Conservation (phyloP, 768 basidiomycete species). For the Multifurca ochricompacta region DNA sequence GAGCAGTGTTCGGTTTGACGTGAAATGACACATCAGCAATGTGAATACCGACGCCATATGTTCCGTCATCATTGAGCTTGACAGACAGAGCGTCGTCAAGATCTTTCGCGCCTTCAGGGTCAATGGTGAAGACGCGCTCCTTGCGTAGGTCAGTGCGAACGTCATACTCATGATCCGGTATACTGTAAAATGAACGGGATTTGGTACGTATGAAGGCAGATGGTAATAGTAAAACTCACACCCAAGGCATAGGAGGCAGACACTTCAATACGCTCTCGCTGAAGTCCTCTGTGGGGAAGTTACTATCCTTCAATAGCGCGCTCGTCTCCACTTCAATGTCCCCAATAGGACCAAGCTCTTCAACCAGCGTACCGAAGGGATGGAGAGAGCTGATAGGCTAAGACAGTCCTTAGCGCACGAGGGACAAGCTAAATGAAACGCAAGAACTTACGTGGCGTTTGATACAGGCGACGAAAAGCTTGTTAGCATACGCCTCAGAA, state of each 20-base stretch:
- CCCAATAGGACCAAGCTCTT: slow-evolving; percentile 97
- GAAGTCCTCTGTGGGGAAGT: slow-evolving; percentile 98
- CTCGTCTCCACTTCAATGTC: slow-evolving; percentile 97
- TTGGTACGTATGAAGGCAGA: slow-evolving; percentile 15
- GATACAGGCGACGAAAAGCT: slow-evolving; percentile 94
- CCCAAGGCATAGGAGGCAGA: slow-evolving; percentile 92
- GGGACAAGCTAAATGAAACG: neutral
- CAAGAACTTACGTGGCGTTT: slow-evolving; percentile 79
- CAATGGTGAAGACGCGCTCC: slow-evolving; percentile 88
- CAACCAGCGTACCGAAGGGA: slow-evolving; percentile 96
- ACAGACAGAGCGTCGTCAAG: slow-evolving; percentile 93
- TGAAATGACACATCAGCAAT: slow-evolving; percentile 96
- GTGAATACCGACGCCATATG: slow-evolving; percentile 89
- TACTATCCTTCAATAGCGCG: slow-evolving; percentile 95
- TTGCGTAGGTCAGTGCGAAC: slow-evolving; percentile 80
- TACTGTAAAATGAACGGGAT: slow-evolving; percentile 34
- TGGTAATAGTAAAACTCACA: slow-evolving; percentile 41
- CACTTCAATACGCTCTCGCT: slow-evolving; percentile 93
- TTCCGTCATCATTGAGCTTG: slow-evolving; percentile 84
- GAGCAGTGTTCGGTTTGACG: slow-evolving; percentile 89
- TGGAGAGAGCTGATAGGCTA: slow-evolving; percentile 93
- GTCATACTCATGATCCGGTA: slow-evolving; percentile 86
- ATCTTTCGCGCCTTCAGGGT: slow-evolving; percentile 84
- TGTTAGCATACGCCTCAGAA: slow-evolving; percentile 83
- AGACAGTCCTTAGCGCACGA: slow-evolving; percentile 21